Conservation (phyloP, 2,329 filamentous ascomycete species). For the Spiromastix sp. region DNA sequence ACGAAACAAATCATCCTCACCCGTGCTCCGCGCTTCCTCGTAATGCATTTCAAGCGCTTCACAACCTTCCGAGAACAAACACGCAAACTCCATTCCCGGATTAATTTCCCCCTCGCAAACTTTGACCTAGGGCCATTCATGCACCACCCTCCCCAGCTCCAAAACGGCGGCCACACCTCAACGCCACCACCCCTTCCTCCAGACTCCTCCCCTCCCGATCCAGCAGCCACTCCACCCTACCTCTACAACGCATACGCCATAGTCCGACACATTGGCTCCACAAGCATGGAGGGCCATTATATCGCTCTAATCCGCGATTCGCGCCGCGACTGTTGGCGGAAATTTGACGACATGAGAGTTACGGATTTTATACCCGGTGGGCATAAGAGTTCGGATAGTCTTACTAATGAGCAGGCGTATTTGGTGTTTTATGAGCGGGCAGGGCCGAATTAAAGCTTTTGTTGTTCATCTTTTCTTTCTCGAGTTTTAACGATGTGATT, state of each 20-base stretch:
- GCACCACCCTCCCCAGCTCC: constrained; percentile 48
- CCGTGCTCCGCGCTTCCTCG: constrained; percentile 67
- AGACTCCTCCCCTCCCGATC: constrained; percentile 11
- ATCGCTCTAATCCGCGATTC: constrained; percentile 57
- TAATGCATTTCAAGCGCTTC: constrained; percentile 66
- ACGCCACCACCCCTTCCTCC: constrained; percentile 27
- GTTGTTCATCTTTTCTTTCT: constrained; percentile 1
- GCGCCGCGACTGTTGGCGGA: constrained; percentile 47
- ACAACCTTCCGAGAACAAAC: constrained; percentile 46
- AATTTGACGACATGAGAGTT: constrained; percentile 49
- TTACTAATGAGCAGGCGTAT: constrained; percentile 56
- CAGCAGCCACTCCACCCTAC: constrained; percentile 44
- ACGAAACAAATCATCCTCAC: constrained; percentile 65
- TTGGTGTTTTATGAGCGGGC: constrained; percentile 53
- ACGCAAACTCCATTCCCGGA: constrained; percentile 59
- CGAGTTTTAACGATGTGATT: background rate
- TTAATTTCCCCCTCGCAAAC: constrained; percentile 66
- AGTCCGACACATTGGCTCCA: constrained; percentile 62
- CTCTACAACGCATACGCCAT: constrained; percentile 81
- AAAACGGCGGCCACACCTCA: constrained; percentile 38
- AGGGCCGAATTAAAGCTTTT: constrained; percentile 27
- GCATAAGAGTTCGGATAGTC: constrained; percentile 35
- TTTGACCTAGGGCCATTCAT: constrained; percentile 54
- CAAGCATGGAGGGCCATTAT: constrained; percentile 68
- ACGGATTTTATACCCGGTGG: constrained; percentile 48